Base-by-base conservation (phyloP, 306 rosid genomes). In the Prunus fruticosa region DNA sequence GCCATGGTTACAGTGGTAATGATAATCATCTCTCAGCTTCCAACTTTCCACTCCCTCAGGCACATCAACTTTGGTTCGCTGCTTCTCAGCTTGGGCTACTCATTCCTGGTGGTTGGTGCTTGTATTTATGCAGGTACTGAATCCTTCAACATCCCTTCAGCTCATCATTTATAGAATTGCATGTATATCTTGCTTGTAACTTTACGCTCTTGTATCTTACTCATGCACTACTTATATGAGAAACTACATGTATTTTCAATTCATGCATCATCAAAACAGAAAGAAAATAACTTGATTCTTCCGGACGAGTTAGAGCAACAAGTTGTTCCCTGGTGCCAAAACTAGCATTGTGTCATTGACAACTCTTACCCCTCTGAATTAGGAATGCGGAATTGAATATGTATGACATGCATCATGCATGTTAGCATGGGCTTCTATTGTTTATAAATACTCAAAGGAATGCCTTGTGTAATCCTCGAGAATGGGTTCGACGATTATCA, bases 1-100 rank as follows among this genome's bases (percentile, higher is more conserved):
- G 97, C 98, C 76, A 88, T 92, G 97, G 98, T 89, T 89, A 92
- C 97, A 2, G 77, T 80, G 80, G 88, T 85, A 15, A 95, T 92
- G 98, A 80, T 92, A 73, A 47, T 85, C 43, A 85, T 95, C 45
- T 90, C 98, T 79, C 98, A 95, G 71, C 87, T 95, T 76, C 98
- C 98, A 28, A 78, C 88, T 25, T 95, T 95, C 80, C 98, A 95
- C 52, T 95, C 98, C 67, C 89, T 95, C 52, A 71, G 98, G 80
- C 88, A 95, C 80, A 82, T 95, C 79, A 95, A 95, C 85, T 74
- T 95, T 19, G 86, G 68, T 66, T 89, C 98, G 0, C 80, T 95
- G 74, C 76, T 95, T 82, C 91, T 95, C 78, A 78, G 93, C 83
- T 75, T 95, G 25, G 97, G 89, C 81, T 95, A 95, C 86, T 80